A percentile compares a stretch with the other conserved stretches of the same genome.
These are phyloP conservation scores for Malus hybrid DNA, from an alignment of 331 rosid genomes.

Conservation along the genomic window DNA sequence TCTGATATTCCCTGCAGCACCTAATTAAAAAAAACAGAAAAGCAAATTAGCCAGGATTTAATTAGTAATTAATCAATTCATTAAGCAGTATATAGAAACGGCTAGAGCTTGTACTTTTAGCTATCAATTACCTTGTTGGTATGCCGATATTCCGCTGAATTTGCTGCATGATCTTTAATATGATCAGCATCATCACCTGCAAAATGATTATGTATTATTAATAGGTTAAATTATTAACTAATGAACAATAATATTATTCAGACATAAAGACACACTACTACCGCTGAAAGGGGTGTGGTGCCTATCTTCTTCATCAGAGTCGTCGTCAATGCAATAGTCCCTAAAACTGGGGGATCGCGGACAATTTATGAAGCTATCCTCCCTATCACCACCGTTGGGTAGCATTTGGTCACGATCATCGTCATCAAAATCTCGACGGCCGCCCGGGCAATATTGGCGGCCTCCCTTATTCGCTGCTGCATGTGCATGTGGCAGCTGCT, in stretches of 20 bases:
- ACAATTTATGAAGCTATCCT: conserved; percentile 9
- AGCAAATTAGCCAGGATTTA: too few species aligned
- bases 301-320: background rate
- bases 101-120: too few species aligned
- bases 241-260: too few species aligned
- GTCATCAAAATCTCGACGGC: background rate
- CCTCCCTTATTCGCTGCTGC: background rate
- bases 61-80: too few species aligned
- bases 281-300: too few species aligned
- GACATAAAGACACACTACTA: too few species aligned
- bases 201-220: background rate
- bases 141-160: background rate
- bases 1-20: background rate
- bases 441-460: background rate
- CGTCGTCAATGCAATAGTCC: conserved; percentile 31
- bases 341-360: conserved; percentile 50
- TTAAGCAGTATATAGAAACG: background rate
- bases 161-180: background rate
- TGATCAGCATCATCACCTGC: background rate
- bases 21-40: background rate
- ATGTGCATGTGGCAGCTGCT: background rate
- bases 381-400: background rate
- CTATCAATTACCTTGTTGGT: background rate
- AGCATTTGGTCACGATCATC: background rate
- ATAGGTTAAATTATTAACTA: too few species aligned